Base-by-base conservation (phyloP, 495 filamentous ascomycete genomes). In the Neurospora intermedia region DNA sequence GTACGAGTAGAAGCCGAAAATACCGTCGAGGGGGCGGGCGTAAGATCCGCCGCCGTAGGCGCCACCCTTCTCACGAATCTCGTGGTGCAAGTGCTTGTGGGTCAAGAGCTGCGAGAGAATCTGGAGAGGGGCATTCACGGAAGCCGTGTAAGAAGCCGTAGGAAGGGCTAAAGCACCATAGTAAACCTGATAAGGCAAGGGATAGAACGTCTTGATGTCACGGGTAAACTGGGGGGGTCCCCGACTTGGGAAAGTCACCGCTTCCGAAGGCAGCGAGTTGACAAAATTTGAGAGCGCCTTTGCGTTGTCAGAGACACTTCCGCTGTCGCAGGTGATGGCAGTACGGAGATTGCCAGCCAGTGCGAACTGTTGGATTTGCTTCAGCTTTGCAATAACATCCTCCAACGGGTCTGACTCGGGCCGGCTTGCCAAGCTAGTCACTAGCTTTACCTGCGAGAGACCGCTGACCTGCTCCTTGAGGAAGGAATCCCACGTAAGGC, bases 51-150 rank as follows among this genome's bases (percentile, higher is more conserved):
- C 95, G 73, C 96, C 96, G 76, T 99, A 99, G 11, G 96, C 96
- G 54, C 96, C 96, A 10, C 96, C 96, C 81, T 99, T 99, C 82
- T 99, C 96, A 41, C 96, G 91, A 73, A 99, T 97, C 79, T 98
- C 96, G 77, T 96, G 96, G 80, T 98, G 96, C 13, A 99, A 87
- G 77, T 98, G 93, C 80, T 96, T 96, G 82, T 98, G 96, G 0
- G 95, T 98, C n/a, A 99, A 87, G 38, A 99, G 91, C 76, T 97
- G 92, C 18, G 94, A 90, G 35, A 99, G 89, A 40, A 98, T 90
- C 74, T 94, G 93, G 16, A 97, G 89, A 1, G 92, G 87, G 10
- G 94, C 93, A 20, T 90, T 88, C 39, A 91, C 87, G 0, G 88
- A 77, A 62, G 94, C 88, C 40, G 89, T 90, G 80, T 98, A 99